A percentile compares a stretch with the other conserved stretches of the same genome.
phyloP scores from a whole-genome alignment of 2,329 filamentous ascomycete species.

The Ciborinia camelliae region DNA sequence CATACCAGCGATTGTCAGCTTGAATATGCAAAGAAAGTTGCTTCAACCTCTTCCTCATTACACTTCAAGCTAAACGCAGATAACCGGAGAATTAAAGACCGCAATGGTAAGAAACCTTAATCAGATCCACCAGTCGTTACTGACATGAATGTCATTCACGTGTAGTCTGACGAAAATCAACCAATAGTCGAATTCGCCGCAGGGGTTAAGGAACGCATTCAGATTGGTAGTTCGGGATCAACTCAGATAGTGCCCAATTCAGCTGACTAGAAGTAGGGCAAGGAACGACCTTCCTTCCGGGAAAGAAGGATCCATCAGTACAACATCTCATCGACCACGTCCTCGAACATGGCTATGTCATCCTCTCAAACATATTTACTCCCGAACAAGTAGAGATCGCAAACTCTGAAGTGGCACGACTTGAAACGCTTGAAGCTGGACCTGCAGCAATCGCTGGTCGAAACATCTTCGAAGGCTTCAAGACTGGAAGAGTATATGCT shows the following conservation, averaged over 20 bases:
- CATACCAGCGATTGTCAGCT: slow-evolving; percentile 2
- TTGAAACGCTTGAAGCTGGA: slow-evolving; percentile 32
- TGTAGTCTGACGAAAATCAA: not conserved
- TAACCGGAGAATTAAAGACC: not conserved
- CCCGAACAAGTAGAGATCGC: slow-evolving; percentile 37
- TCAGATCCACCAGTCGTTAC: not conserved
- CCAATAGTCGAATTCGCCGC: slow-evolving; percentile 8
- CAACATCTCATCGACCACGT: slow-evolving; percentile 35
- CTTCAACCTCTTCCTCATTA: slow-evolving; percentile 2
- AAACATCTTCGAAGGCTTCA: slow-evolving; percentile 41
- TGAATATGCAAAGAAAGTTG: slow-evolving; percentile 10
- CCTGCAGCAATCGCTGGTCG: slow-evolving; percentile 37
- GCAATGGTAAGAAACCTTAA: slow-evolving; percentile 2
- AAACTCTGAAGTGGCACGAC: slow-evolving; percentile 38
- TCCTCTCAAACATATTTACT: slow-evolving; percentile 39
- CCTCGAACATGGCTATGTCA: slow-evolving; percentile 41
- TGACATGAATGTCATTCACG: slow-evolving; percentile 13
- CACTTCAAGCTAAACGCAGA: slow-evolving; percentile 1
- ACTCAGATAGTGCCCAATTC: no score
- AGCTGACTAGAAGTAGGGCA: no score
- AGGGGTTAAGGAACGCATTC: slow-evolving; percentile 24
- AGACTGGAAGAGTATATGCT: slow-evolving; percentile 42
- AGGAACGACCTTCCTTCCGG: slow-evolving; percentile 35
- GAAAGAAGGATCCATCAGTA: slow-evolving; percentile 31
- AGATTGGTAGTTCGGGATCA: no score